These are phyloP conservation scores for Carex myosuroides DNA, from an alignment of 176 grass and related monocot genomes.

Conservation along the genomic window DNA sequence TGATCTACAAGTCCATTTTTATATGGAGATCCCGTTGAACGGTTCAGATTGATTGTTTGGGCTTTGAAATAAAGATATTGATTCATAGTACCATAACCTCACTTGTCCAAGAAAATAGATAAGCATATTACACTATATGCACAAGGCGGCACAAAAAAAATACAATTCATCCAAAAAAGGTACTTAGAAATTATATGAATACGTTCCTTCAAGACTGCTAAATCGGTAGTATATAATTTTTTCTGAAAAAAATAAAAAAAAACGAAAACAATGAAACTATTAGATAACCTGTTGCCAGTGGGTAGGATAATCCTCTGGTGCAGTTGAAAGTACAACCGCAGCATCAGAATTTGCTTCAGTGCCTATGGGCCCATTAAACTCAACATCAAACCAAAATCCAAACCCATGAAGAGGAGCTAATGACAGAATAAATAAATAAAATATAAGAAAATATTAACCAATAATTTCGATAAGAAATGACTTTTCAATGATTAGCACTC, in stretches of 20 bases:
- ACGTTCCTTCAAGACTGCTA: not conserved
- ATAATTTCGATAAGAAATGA: not conserved
- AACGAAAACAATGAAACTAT: not conserved
- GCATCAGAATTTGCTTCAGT: slow-evolving; percentile 61
- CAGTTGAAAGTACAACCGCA: slow-evolving; percentile 77
- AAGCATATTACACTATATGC: slow-evolving; percentile 1
- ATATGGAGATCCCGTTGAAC: no score
- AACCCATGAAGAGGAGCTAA: slow-evolving; percentile 94
- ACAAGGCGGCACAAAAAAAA: not conserved
- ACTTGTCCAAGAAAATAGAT: not conserved
- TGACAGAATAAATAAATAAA: slow-evolving; percentile 13
- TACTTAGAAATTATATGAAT: not conserved
- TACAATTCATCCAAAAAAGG: not conserved
- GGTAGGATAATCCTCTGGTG: slow-evolving; percentile 83
- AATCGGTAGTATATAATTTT: not conserved
- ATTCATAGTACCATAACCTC: no score
- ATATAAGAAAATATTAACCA: not conserved
- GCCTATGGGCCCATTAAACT: slow-evolving; percentile 63
- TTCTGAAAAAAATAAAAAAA: not conserved
- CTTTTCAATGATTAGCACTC: slow-evolving; percentile 17
- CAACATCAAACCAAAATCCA: slow-evolving; percentile 99
- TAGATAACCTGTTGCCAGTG: slow-evolving; percentile 90
- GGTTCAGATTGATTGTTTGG: no score
- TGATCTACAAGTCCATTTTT: no score
- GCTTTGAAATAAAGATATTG: no score